Evolutionary conservation across 73 alveolate genomes (phyloP), one percentile per base, ranked within the genome.

Genomic region (Paraurostyla sp.): DNA sequence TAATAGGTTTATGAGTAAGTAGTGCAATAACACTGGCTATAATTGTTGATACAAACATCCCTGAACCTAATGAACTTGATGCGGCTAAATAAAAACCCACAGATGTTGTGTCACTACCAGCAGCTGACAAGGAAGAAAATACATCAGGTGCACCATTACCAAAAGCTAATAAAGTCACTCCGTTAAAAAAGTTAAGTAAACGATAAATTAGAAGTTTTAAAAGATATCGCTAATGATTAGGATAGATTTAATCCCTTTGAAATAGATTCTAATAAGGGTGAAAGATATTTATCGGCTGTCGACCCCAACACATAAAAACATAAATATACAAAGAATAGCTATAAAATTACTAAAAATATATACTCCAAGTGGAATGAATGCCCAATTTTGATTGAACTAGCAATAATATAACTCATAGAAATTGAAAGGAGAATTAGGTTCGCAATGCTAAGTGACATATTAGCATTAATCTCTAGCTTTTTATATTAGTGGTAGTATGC

Each of bases 121-220:
- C 95, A 35, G 99, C 99, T 23, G 96, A 92, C 33, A 98, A 76
- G 35, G 99, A 94, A 0, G 99, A 94, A 50, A 98, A 82, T 22
- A 98, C 99, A 91, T 98, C 99, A 50, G 99, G 98, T 2, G 99
- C 99, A 27, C 99, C 99, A 91, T 97, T 98, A 9, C 99, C 99
- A 54, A 98, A 96, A 56, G 99, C 99, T 46, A 98, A 91, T 15
- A 98, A 86, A 11, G 99, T 98, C 15, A 95, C 97, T 49, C 99
- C 86, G 86, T 65, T 11, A 35, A 2, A 7, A 4, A 65, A 58
- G 13, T 45, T 65, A 13, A 65, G 13, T 3, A 22, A 13, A 6
- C 29, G 4, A 65, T 11, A 18, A 40, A 65, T 25, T 7, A 18
- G 82, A 65, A 38, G 1, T 36, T 65, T 65, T 50, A 65, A 65